A percentile compares a stretch with the other conserved stretches of the same genome.
Conservation (phyloP, 164 flowering plant species). For the Vitis labrusca region DNA sequence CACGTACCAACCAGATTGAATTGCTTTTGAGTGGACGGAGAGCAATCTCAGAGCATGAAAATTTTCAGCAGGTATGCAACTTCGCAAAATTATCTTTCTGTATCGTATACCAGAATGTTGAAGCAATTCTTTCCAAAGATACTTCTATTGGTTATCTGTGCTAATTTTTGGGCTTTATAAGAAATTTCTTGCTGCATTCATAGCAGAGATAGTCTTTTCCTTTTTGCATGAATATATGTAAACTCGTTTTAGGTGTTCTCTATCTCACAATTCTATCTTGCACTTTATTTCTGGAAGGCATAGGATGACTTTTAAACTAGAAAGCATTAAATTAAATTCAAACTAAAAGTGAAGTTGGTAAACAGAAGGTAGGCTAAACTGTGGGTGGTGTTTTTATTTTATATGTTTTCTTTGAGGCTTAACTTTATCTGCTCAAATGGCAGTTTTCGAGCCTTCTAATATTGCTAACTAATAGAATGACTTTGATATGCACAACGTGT, state of each 20-base stretch:
- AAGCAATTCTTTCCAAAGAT: background rate
- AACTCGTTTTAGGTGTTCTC: background rate
- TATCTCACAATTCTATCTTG: too few relatives aligned
- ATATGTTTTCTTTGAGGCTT: too few relatives aligned
- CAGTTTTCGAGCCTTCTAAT: too few relatives aligned
- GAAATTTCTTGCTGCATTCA: too few relatives aligned
- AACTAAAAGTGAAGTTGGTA: too few relatives aligned
- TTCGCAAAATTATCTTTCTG: background rate
- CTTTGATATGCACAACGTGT: too few relatives aligned
- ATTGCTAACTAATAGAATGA: too few relatives aligned
- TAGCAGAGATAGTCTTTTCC: background rate
- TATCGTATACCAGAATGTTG: background rate
- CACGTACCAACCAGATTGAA: constrained; percentile 70
- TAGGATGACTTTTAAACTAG: background rate
- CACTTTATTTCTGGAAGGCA: background rate
- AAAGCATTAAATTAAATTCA: background rate
- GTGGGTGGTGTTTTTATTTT: too few relatives aligned
- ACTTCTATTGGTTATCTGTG: background rate
- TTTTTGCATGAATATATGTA: background rate
- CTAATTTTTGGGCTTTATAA: too few relatives aligned
- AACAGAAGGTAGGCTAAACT: too few relatives aligned
- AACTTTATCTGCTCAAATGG: too few relatives aligned
- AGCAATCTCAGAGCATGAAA: constrained; percentile 69
- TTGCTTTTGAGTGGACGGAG: constrained; percentile 55
- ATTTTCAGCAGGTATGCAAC: constrained; percentile 65